Evolutionary conservation across 345 rosid genomes (phyloP).

Genomic region (Lenwebbia sp.): DNA sequence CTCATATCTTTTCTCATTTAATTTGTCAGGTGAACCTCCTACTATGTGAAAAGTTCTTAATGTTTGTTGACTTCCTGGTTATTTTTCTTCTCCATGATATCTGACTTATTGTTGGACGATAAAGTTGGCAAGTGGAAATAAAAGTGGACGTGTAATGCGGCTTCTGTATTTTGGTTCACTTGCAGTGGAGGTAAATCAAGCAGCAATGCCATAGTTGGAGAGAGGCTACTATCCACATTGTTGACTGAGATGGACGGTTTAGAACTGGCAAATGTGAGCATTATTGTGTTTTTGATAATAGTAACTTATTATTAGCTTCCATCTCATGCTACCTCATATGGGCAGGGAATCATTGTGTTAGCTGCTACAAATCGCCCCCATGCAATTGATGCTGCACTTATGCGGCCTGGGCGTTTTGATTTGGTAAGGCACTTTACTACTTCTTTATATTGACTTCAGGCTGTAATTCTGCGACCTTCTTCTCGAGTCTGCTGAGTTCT

Average conservation of each 20-base stretch:
- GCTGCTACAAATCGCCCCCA: conserved; percentile 92
- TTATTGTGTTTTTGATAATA: not conserved
- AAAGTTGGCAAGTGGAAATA: not conserved
- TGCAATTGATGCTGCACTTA: conserved; percentile 89
- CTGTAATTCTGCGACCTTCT: not conserved
- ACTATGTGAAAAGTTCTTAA: not conserved
- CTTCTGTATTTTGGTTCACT: not conserved
- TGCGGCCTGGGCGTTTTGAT: conserved; percentile 97
- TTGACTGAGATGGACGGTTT: conserved; percentile 98
- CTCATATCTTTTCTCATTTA: not conserved
- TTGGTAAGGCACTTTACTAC: conserved; percentile 28
- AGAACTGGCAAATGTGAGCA: conserved; percentile 72
- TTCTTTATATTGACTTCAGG: not conserved
- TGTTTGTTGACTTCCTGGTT: not conserved
- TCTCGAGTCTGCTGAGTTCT: not conserved
- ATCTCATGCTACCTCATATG: not conserved
- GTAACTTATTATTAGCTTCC: not conserved
- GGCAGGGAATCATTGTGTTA: conserved; percentile 77
- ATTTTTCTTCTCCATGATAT: not conserved
- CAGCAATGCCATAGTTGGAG: conserved; percentile 58
- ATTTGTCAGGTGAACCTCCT: not conserved
- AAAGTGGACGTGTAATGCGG: not conserved
- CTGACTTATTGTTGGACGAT: not conserved
- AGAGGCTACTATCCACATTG: conserved; percentile 84
- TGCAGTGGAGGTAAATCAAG: conserved; percentile 69